Evolutionary conservation across 768 basidiomycete species (phyloP).

Genomic region (Pisolithus orientalis): DNA sequence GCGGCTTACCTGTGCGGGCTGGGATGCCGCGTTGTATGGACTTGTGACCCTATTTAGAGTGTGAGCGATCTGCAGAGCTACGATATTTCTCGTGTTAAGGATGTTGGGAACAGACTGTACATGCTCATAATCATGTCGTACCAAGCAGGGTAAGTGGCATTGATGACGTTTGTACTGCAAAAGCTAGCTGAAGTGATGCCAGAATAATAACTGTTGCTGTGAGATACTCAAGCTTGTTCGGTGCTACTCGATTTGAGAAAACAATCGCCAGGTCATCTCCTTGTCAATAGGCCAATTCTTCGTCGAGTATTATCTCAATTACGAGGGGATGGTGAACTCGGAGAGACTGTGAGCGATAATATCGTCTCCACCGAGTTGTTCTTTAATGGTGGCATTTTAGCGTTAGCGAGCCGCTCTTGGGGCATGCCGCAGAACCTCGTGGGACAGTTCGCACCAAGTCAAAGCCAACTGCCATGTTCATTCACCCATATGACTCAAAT

Average conservation of each 20-base stretch:
- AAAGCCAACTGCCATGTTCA: conserved; percentile 54
- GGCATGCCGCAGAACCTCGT: conserved; percentile 20
- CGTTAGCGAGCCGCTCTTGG: conserved; percentile 20
- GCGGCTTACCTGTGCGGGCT: conserved; percentile 40
- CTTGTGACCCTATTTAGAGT: conserved; percentile 52
- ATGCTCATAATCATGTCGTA: conserved; percentile 74
- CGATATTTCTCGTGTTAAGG: not conserved
- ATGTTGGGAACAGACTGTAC: conserved; percentile 41
- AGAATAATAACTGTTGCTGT: conserved; percentile 23
- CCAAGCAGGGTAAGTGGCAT: conserved; percentile 51
- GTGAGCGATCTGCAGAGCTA: conserved; percentile 32
- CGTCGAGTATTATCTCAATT: conserved; percentile 32
- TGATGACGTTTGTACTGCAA: no score
- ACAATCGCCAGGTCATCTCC: conserved; percentile 40
- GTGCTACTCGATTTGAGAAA: not conserved
- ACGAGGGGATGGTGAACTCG: conserved; percentile 6
- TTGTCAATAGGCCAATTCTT: conserved; percentile 55
- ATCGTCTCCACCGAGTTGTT: not conserved
- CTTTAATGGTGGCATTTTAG: conserved; percentile 5
- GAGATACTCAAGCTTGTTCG: conserved; percentile 1
- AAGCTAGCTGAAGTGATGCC: not conserved
- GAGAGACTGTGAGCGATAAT: conserved; percentile 17
- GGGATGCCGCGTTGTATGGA: conserved; percentile 53
- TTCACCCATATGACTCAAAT: conserved; percentile 59
- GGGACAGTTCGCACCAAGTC: conserved; percentile 37